Evolutionary conservation across 2,329 filamentous ascomycete genomes (phyloP).

Genomic region (Ophiostoma triangulosporum): DNA sequence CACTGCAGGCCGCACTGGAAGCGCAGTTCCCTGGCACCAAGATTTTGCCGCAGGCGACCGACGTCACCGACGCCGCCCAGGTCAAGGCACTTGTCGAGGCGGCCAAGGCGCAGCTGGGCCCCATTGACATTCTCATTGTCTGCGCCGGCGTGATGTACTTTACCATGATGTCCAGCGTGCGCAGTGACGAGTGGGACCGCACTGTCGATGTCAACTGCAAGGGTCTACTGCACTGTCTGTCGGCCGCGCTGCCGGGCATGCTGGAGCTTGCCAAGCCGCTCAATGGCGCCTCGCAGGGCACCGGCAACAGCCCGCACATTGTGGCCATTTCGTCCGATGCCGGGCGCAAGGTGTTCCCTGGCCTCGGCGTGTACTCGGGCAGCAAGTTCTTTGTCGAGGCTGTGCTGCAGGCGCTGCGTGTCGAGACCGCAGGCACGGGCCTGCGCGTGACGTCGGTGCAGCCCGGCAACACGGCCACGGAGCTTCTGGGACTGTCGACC

Average conservation of each 20-base stretch:
- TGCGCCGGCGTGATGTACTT: constrained; percentile 83
- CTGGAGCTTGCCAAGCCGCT: constrained; percentile 40
- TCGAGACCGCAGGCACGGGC: constrained; percentile 64
- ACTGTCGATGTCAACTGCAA: constrained; percentile 83
- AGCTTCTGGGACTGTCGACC: constrained; percentile 60
- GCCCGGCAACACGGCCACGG: constrained; percentile 64
- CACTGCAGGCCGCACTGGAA: constrained; percentile 47
- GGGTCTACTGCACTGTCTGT: constrained; percentile 60
- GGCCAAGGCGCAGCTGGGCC: constrained; percentile 49
- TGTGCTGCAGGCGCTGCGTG: constrained; percentile 57
- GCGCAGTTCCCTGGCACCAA: constrained; percentile 38
- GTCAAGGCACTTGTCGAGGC: constrained; percentile 52
- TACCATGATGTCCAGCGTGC: constrained; percentile 69
- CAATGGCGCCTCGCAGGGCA: constrained; percentile 4
- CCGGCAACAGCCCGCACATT: constrained; percentile 36
- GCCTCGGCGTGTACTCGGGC: constrained; percentile 68
- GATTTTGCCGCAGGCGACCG: constrained; percentile 55
- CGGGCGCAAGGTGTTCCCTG: constrained; percentile 69
- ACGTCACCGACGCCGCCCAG: constrained; percentile 54
- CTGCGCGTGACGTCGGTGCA: constrained; percentile 62
- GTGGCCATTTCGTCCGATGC: constrained; percentile 75
- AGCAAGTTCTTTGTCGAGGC: constrained; percentile 80
- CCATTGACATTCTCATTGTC: constrained; percentile 64
- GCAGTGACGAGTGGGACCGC: constrained; percentile 64
- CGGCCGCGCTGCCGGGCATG: constrained; percentile 58